Evolutionary conservation across 75 land plant genomes (phyloP).

Genomic region (Sequoiadendron giganteum): DNA sequence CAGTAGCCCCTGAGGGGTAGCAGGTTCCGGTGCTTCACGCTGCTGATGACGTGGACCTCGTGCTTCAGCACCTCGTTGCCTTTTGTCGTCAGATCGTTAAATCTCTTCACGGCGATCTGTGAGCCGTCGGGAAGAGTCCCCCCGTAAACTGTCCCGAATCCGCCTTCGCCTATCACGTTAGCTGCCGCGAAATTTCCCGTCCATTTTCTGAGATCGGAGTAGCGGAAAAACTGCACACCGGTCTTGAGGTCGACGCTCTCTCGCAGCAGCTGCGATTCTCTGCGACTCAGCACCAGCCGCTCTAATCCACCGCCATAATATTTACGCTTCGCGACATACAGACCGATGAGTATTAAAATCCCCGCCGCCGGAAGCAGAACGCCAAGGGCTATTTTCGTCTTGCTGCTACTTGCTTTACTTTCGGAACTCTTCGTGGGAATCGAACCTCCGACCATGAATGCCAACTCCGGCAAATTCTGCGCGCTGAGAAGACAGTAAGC

Average conservation of each 20-base stretch:
- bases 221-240: not conserved
- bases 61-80: conserved; percentile 20
- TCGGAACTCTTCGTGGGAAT: not conserved
- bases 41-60: conserved; percentile 37
- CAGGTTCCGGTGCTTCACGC: conserved; percentile 47
- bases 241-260: not conserved
- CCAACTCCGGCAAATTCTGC: not conserved
- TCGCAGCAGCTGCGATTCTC: not conserved
- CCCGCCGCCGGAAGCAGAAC: not conserved
- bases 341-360: not conserved
- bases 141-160: conserved; percentile 40
- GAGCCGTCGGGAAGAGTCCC: conserved; percentile 33
- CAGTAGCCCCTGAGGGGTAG: conserved; percentile 36
- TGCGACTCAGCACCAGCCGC: not conserved
- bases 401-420: not conserved
- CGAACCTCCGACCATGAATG: not conserved
- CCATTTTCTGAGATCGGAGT: not conserved
- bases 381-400: not conserved
- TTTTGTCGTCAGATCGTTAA: conserved; percentile 13
- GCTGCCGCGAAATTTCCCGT: conserved; percentile 27
- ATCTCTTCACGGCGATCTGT: conserved; percentile 33
- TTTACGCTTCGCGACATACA: not conserved
- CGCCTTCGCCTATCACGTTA: conserved; percentile 44
- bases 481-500: conserved; percentile 7
- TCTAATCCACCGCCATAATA: not conserved